Evolutionary conservation across 2,329 filamentous ascomycete genomes (phyloP), one percentile per base, ranked within the genome.

Genomic region (Emericellopsis atlantica): DNA sequence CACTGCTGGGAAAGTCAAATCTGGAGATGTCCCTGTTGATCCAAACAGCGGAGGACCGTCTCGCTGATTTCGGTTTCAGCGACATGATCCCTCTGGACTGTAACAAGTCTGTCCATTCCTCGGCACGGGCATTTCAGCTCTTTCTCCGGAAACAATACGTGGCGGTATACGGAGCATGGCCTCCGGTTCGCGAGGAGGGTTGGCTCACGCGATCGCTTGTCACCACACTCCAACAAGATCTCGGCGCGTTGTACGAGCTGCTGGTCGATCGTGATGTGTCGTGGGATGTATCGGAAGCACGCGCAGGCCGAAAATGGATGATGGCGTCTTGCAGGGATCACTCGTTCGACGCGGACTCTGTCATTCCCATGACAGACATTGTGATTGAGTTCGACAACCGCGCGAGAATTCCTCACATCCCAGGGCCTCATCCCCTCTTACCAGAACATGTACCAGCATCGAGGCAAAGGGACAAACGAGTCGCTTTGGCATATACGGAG

Each of bases 191-290:
- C 8, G 43, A 46, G 5, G 52, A 61, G 9, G 64, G 65, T 32
- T 84, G 79, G 79, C 62, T 84, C 11, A 79, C 72, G 5, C 66
- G 80, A 33, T 69, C 65, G 4, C 54, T 82, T 15, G 69, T 69
- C 1, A 65, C 69, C 37, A 64, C 63, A 3, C 54, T 85, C n/a
- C 76, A 81, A 47, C 65, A 63, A 26, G 81, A 84, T 47, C 84
- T 85, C 49, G 75, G 76, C 3, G 73, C 76, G 0, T 60, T 85
- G 2, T 85, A 85, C 49, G 79, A 84, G 50, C 83, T 81, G 46
- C 61, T 84, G 1, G 79, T 85, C 14, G 74, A 84, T 54, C 70
- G 77, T 5, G 74, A 82, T 37, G 69, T 83, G 5, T 54, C 71
- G 1, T 85, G 80, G 77, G 77, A 81, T 42, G 69, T 69, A 16